Conservation (phyloP, 1,139 yeast genomes). For the Geotrichum citri-aurantii region DNA sequence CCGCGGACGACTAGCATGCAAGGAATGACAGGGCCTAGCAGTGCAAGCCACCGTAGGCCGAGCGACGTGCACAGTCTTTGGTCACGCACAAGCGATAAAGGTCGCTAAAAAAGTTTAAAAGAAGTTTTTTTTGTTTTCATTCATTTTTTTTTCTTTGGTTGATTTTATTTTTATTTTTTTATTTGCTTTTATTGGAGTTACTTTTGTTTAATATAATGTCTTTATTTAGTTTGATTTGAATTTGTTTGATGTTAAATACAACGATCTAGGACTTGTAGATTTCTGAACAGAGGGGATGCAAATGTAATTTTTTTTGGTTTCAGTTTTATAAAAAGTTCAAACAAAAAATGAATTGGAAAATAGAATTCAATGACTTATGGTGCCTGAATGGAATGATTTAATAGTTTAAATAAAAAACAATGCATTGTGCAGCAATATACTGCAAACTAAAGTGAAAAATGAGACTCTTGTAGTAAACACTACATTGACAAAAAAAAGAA, state of each 20-base stretch:
- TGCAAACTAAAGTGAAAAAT: neutral
- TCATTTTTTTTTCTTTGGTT: neutral
- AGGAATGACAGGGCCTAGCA: neutral
- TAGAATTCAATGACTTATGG: too few relatives aligned
- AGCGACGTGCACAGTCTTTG: conserved; percentile 3
- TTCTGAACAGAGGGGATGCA: neutral
- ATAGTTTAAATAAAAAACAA: too few relatives aligned
- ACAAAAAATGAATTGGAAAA: too few relatives aligned
- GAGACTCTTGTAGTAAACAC: too few relatives aligned
- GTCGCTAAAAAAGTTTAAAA: neutral
- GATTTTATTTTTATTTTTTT: neutral
- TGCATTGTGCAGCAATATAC: neutral
- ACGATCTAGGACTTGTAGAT: neutral
- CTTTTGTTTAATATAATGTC: neutral
- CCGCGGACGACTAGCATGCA: conserved; percentile 8
- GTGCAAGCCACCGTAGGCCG: neutral
- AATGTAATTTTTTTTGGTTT: too few relatives aligned
- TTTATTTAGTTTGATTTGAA: neutral
- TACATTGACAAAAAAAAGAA: neutral
- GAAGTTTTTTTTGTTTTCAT: neutral
- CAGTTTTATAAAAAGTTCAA: too few relatives aligned
- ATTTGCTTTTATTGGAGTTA: neutral
- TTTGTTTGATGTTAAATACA: neutral
- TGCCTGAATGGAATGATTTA: too few relatives aligned
- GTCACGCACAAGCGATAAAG: conserved; percentile 5